Conservation (phyloP, 225 moss, liverwort and hornwort genomes). For the Polytrichum formosum region DNA sequence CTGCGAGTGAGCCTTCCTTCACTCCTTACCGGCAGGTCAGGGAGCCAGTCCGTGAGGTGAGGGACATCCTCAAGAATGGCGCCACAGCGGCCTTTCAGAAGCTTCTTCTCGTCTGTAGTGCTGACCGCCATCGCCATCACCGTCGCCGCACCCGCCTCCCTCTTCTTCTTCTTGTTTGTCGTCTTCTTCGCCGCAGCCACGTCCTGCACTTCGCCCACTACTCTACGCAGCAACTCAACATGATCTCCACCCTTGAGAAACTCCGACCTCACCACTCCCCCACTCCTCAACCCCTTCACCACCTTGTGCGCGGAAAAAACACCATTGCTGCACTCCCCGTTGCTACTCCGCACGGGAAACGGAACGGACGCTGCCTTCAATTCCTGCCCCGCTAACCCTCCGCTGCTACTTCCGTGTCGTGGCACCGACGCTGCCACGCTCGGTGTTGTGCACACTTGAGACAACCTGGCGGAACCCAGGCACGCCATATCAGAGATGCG, state of each 20-base stretch:
- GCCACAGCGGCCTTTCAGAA: slow-evolving; percentile 29
- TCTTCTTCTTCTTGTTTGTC: neutral
- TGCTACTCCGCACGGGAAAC: no score
- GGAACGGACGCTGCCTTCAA: no score
- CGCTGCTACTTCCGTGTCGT: no score
- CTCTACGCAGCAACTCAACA: slow-evolving; percentile 16
- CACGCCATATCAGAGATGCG: no score
- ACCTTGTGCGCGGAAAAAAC: neutral
- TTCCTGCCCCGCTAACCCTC: no score
- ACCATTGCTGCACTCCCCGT: no score
- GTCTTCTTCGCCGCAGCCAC: slow-evolving; percentile 5
- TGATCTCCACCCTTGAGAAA: slow-evolving; percentile 20
- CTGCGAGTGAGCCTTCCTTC: neutral
- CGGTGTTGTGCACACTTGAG: no score
- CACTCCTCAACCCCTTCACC: slow-evolving; percentile 14
- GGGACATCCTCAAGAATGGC: slow-evolving; percentile 57
- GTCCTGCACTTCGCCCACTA: neutral
- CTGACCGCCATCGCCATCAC: neutral
- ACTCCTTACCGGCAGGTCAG: slow-evolving; percentile 32
- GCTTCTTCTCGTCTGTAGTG: slow-evolving; percentile 15
- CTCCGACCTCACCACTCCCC: slow-evolving; percentile 4
- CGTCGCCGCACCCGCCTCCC: slow-evolving; percentile 5
- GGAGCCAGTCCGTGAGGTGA: slow-evolving; percentile 60
- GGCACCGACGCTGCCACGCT: no score
- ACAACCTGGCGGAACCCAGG: no score